Conservation (phyloP, 805 yeast genomes). For the Sporopachydermia quercuum region DNA sequence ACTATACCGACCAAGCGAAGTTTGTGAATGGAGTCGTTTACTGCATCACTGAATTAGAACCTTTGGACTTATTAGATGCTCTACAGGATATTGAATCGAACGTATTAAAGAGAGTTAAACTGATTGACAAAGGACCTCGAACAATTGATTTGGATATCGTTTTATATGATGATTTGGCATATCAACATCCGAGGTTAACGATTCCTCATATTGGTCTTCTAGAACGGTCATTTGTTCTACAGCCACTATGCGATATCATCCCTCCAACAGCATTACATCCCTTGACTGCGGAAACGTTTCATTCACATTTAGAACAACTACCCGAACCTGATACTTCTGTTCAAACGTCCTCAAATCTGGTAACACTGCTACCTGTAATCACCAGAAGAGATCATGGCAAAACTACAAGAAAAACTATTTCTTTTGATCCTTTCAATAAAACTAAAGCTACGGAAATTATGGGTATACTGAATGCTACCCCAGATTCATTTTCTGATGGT, state of each 20-base stretch:
- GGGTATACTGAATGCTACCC: slow-evolving; percentile 84
- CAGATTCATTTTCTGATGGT: slow-evolving; percentile 94
- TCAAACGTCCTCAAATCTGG: slow-evolving; percentile 13
- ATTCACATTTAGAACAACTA: slow-evolving; percentile 46
- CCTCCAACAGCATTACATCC: slow-evolving; percentile 63
- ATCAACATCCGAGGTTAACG: slow-evolving; percentile 43
- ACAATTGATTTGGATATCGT: slow-evolving; percentile 80
- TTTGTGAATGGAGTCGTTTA: slow-evolving; percentile 76
- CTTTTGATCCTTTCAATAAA: slow-evolving; percentile 30
- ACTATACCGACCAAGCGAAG: slow-evolving; percentile 59
- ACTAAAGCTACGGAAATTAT: slow-evolving; percentile 49
- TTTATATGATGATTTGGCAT: slow-evolving; percentile 42
- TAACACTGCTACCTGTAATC: slow-evolving; percentile 11
- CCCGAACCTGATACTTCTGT: slow-evolving; percentile 20
- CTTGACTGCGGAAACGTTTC: slow-evolving; percentile 69
- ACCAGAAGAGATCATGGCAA: slow-evolving; percentile 11
- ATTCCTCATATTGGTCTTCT: slow-evolving; percentile 84
- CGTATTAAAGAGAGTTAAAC: slow-evolving; percentile 53
- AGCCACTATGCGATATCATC: slow-evolving; percentile 74
- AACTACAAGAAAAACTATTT: slow-evolving; percentile 16
- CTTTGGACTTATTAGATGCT: slow-evolving; percentile 43
- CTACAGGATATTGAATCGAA: slow-evolving; percentile 71
- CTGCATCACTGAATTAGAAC: slow-evolving; percentile 44
- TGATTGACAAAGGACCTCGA: slow-evolving; percentile 84
- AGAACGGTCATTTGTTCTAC: slow-evolving; percentile 79